phyloP scores from a whole-genome alignment of 2,329 filamentous ascomycete species.

The Cercospora sesami region DNA sequence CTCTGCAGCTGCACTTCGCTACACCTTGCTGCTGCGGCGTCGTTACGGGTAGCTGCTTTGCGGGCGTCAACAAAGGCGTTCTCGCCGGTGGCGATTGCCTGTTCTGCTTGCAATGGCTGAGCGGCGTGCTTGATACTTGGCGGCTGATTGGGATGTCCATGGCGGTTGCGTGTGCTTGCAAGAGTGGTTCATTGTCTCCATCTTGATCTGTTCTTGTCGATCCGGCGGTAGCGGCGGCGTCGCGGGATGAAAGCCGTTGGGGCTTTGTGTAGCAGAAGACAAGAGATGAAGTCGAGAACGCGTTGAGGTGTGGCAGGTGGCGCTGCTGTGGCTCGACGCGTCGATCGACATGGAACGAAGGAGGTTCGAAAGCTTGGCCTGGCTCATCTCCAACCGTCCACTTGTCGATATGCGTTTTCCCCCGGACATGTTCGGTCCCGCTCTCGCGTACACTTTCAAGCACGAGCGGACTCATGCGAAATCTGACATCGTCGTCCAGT shows the following conservation, averaged over 20 bases:
- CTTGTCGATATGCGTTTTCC: not conserved
- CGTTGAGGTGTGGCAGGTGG: not conserved
- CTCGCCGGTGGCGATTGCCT: not conserved
- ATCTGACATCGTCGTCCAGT: not conserved
- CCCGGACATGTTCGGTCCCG: not conserved
- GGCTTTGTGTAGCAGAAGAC: slow-evolving; percentile 1
- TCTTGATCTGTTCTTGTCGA: not conserved
- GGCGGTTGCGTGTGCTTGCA: not conserved
- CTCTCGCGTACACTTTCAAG: not conserved
- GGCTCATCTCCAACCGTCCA: not conserved
- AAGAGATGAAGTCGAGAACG: not conserved
- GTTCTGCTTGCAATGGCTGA: not conserved
- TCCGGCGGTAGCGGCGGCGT: not conserved
- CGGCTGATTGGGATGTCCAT: not conserved
- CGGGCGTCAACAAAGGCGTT: not conserved
- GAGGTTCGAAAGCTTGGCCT: not conserved
- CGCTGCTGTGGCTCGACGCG: not conserved
- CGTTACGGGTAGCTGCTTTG: not conserved
- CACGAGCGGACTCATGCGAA: not conserved
- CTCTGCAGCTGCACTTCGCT: not conserved
- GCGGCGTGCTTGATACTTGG: not conserved
- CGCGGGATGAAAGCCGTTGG: not conserved
- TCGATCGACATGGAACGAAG: not conserved
- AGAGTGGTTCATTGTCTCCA: not conserved
- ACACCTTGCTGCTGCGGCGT: not conserved